Conservation (phyloP, 306 rosid species). For the Acacia confusa region DNA sequence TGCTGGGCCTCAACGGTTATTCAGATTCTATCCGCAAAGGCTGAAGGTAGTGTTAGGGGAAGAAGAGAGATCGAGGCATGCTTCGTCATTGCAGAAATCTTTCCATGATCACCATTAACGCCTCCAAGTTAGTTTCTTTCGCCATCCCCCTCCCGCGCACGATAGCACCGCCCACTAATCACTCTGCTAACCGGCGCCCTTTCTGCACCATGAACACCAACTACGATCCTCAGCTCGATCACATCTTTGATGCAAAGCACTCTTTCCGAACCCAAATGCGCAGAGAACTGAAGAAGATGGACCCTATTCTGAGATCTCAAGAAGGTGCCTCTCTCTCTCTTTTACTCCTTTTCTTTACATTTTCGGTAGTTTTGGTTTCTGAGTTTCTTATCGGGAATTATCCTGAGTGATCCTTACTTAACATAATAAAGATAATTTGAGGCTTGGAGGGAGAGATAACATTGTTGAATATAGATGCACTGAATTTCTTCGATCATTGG, state of each 20-base stretch:
- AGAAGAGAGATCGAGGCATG: background rate
- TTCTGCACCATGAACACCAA: slow-evolving; percentile 22
- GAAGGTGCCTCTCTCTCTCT: slow-evolving; percentile 24
- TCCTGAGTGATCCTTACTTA: background rate
- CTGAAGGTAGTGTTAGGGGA: background rate
- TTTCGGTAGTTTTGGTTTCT: background rate
- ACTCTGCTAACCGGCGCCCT: background rate
- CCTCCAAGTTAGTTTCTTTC: slow-evolving; percentile 8
- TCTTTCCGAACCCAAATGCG: slow-evolving; percentile 31
- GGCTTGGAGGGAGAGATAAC: background rate
- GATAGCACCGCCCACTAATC: background rate
- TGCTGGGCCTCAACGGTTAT: slow-evolving; percentile 28
- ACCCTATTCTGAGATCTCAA: slow-evolving; percentile 35
- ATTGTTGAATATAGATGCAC: background rate
- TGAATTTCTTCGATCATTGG: background rate
- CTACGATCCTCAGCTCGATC: slow-evolving; percentile 28
- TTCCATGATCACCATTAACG: background rate
- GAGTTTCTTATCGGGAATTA: background rate
- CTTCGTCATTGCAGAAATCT: background rate
- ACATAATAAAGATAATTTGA: background rate
- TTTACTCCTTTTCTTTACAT: background rate
- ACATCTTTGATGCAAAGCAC: slow-evolving; percentile 26
- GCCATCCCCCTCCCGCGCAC: slow-evolving; percentile 11
- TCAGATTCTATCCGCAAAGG: background rate
- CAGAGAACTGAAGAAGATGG: slow-evolving; percentile 32